phyloP scores from a whole-genome alignment of 306 rosid genomes.

The Acacia melanoxylon region DNA sequence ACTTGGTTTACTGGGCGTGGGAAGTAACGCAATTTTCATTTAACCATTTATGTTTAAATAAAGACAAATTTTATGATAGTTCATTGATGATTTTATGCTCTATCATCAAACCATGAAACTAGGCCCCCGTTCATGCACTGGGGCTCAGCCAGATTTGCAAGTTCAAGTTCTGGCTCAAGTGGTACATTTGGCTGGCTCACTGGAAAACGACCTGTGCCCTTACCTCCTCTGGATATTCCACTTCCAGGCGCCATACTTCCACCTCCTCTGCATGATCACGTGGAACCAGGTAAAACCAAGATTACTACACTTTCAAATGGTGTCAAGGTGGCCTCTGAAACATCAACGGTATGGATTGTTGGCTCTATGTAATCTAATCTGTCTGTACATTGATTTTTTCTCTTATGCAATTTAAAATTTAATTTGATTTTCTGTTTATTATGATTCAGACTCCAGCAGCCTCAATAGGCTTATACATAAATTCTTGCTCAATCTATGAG shows the following conservation, averaged over 20 bases:
- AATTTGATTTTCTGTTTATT: slow-evolving; percentile 6
- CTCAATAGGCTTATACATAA: slow-evolving; percentile 76
- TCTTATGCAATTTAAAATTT: background rate
- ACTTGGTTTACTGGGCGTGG: background rate
- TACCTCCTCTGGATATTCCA: slow-evolving; percentile 66
- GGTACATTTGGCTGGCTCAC: slow-evolving; percentile 78
- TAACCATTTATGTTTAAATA: background rate
- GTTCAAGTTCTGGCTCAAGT: slow-evolving; percentile 58
- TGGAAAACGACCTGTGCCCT: slow-evolving; percentile 49
- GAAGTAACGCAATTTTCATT: background rate
- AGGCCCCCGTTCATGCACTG: slow-evolving; percentile 55
- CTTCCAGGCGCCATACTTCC: slow-evolving; percentile 66
- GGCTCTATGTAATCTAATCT: slow-evolving; percentile 1
- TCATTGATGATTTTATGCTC: background rate
- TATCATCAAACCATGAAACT: slow-evolving; percentile 25
- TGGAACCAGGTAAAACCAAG: slow-evolving; percentile 60
- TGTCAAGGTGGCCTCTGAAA: slow-evolving; percentile 75
- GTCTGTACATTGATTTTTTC: background rate
- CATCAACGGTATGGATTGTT: slow-evolving; percentile 54
- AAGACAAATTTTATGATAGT: slow-evolving; percentile 16
- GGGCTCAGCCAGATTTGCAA: slow-evolving; percentile 56
- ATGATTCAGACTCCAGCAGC: slow-evolving; percentile 66
- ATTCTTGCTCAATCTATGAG: slow-evolving; percentile 83
- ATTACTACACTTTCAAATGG: slow-evolving; percentile 79
- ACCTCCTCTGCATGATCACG: slow-evolving; percentile 74